These are phyloP conservation scores for Neurospora cerealis DNA, from an alignment of 495 filamentous ascomycete species.

Conservation along the genomic window DNA sequence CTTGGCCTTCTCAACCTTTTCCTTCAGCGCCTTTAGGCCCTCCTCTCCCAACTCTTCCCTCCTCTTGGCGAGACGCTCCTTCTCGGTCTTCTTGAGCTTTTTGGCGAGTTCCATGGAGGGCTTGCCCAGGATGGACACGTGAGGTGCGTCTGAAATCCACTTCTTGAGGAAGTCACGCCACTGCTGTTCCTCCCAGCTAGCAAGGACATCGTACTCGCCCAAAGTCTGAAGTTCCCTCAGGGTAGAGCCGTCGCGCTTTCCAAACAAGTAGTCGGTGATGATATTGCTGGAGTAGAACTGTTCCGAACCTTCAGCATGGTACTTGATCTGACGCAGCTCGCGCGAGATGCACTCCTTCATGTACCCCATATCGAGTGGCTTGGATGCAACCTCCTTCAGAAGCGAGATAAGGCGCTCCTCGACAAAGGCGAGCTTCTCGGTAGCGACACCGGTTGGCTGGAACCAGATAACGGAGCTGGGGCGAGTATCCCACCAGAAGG, in stretches of 20 bases:
- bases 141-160: slow-evolving; percentile 78
- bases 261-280: slow-evolving; percentile 87
- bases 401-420: slow-evolving; percentile 79
- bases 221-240: slow-evolving; percentile 58
- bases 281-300: slow-evolving; percentile 68
- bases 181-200: slow-evolving; percentile 67
- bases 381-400: slow-evolving; percentile 65
- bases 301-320: slow-evolving; percentile 63
- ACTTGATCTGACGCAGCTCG: slow-evolving; percentile 67
- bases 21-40: slow-evolving; percentile 55
- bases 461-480: slow-evolving; percentile 79
- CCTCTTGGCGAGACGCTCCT: slow-evolving; percentile 44
- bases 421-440: slow-evolving; percentile 71
- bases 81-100: slow-evolving; percentile 63
- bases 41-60: slow-evolving; percentile 40
- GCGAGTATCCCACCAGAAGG: slow-evolving; percentile 62
- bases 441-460: slow-evolving; percentile 73
- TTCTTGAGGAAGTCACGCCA: slow-evolving; percentile 75
- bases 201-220: slow-evolving; percentile 64
- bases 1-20: slow-evolving; percentile 71
- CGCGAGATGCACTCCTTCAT: slow-evolving; percentile 75
- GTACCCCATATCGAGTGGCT: slow-evolving; percentile 80
- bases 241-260: slow-evolving; percentile 72
- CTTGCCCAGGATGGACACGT: slow-evolving; percentile 80
- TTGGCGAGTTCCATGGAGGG: slow-evolving; percentile 62